These are phyloP conservation scores for Heteromeles arbutifolia DNA, from an alignment of 306 rosid genomes.

Conservation along the genomic window DNA sequence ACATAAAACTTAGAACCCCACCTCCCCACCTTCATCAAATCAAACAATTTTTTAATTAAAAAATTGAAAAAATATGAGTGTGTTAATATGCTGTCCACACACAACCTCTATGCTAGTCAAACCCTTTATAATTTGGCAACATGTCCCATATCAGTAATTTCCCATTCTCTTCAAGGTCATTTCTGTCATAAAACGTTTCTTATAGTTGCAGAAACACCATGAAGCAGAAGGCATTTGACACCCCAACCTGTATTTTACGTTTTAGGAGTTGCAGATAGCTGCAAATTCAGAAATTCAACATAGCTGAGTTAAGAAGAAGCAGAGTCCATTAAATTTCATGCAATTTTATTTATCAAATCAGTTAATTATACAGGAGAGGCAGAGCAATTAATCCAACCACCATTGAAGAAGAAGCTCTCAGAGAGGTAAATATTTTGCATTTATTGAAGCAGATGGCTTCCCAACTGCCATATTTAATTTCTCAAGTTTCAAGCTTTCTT, in stretches of 20 bases:
- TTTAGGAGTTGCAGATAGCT: background rate
- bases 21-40: constrained; percentile 3
- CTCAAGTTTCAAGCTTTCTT: constrained; percentile 23
- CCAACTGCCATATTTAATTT: constrained; percentile 60
- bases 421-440: constrained; percentile 28
- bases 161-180: background rate
- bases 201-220: background rate
- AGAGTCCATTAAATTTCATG: background rate
- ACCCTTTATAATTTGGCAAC: constrained; percentile 2
- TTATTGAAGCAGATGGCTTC: constrained; percentile 48
- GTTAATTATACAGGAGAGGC: background rate
- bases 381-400: constrained; percentile 3
- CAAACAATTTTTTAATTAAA: background rate
- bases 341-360: background rate
- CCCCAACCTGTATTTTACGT: background rate
- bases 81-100: constrained; percentile 3
- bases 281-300: background rate
- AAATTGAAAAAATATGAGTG: background rate
- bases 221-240: background rate
- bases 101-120: background rate
- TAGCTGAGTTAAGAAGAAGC: background rate
- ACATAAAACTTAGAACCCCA: background rate
- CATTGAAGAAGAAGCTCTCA: constrained; percentile 12
- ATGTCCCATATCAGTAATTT: constrained; percentile 2
- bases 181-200: background rate